Evolutionary conservation across 2,329 filamentous ascomycete species (phyloP).

Genomic region (Calonectria multiphialidica): DNA sequence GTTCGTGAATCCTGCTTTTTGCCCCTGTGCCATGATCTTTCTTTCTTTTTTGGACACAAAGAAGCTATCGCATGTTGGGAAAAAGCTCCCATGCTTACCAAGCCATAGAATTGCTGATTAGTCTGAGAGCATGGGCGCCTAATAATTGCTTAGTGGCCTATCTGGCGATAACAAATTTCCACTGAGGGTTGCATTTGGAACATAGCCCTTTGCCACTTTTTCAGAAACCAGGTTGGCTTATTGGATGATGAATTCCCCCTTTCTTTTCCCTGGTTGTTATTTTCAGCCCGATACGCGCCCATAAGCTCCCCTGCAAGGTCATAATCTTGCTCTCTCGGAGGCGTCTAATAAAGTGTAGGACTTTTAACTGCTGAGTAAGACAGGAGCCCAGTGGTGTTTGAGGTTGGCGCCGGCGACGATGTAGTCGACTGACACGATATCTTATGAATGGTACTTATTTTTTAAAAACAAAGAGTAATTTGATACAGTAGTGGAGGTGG

Average conservation of each 20-base stretch:
- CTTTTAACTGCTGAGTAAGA: neutral
- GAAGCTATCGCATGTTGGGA: no score
- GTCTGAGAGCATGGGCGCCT: no score
- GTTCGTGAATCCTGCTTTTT: neutral
- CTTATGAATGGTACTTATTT: neutral
- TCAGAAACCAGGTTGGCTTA: neutral
- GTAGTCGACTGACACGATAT: neutral
- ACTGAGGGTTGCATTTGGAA: neutral
- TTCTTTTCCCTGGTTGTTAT: neutral
- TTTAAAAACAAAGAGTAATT: no score
- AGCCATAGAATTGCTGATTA: no score
- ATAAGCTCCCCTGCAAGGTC: neutral
- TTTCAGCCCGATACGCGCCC: neutral
- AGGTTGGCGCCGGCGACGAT: neutral
- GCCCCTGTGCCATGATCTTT: no score
- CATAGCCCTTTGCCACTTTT: neutral
- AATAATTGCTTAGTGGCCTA: no score
- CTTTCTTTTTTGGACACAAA: no score
- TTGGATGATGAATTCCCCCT: neutral
- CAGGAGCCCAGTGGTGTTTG: neutral
- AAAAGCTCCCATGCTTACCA: no score
- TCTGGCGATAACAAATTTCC: no score
- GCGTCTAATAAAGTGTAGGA: neutral
- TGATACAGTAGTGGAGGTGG: neutral
- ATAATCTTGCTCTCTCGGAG: neutral